phyloP scores from a whole-genome alignment of 129 eudicot genomes.

The Flaveria brownii region DNA sequence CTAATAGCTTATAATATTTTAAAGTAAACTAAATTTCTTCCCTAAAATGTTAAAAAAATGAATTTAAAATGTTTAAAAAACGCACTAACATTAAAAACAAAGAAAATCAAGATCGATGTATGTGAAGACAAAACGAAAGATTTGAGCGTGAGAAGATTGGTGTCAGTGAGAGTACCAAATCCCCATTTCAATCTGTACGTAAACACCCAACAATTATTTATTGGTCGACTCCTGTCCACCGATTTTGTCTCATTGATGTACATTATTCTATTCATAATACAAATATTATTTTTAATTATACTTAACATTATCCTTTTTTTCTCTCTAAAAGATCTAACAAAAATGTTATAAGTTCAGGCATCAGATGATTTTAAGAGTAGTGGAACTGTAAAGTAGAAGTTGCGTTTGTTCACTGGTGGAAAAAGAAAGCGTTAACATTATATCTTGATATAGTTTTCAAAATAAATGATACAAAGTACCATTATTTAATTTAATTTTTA shows the following conservation, averaged over 20 bases:
- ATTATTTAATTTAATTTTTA: neutral
- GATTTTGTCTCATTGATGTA: slow-evolving; percentile 27
- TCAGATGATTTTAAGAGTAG: too few species aligned
- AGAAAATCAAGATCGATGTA: slow-evolving; percentile 34
- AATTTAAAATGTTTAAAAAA: neutral
- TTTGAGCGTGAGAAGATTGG: slow-evolving; percentile 45
- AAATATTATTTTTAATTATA: neutral
- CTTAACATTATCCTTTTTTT: neutral
- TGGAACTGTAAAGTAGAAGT: too few species aligned
- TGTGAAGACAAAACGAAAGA: slow-evolving; percentile 39
- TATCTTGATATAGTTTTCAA: neutral
- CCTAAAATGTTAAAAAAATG: neutral
- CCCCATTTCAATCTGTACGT: slow-evolving; percentile 40
- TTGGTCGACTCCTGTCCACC: slow-evolving; percentile 7
- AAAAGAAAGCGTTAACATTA: neutral
- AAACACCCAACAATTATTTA: slow-evolving; percentile 33
- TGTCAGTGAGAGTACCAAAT: slow-evolving; percentile 45
- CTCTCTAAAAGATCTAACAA: too few species aligned
- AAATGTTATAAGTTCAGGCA: too few species aligned
- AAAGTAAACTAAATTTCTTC: neutral
- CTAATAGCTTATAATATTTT: neutral
- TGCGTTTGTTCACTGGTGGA: too few species aligned
- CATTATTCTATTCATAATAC: neutral
- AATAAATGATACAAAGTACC: neutral
- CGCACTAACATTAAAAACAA: slow-evolving; percentile 24